Conservation (phyloP, 176 grass and related monocot species). For the Cenchrus purpureus region DNA sequence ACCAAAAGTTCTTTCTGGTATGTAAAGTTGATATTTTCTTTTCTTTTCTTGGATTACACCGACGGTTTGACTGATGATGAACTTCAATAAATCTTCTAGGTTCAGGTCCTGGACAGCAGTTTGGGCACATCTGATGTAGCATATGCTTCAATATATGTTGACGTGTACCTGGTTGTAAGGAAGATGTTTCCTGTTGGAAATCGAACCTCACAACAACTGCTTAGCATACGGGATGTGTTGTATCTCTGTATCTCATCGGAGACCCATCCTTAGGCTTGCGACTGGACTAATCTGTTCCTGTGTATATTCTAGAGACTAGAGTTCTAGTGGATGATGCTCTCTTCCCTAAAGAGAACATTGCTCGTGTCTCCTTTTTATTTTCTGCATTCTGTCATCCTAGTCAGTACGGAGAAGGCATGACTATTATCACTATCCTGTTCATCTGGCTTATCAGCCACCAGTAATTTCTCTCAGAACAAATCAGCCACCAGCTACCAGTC, state of each 20-base stretch:
- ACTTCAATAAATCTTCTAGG: conserved; percentile 15
- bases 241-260: conserved; percentile 32
- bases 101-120: conserved; percentile 57
- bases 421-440: background rate
- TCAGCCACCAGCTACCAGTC: too few species aligned
- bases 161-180: conserved; percentile 21
- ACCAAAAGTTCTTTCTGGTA: conserved; percentile 71
- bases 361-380: background rate
- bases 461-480: too few species aligned
- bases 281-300: background rate
- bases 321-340: conserved; percentile 1
- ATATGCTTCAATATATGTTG: background rate
- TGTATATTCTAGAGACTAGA: conserved; percentile 27
- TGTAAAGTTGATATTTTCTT: conserved; percentile 42
- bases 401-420: too few species aligned
- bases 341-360: conserved; percentile 21
- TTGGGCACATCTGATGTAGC: conserved; percentile 43
- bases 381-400: too few species aligned
- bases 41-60: conserved; percentile 6
- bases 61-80: conserved; percentile 21
- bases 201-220: conserved; percentile 23
- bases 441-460: too few species aligned
- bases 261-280: background rate
- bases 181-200: conserved; percentile 22
- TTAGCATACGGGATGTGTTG: conserved; percentile 18